Conservation (phyloP, 2,329 filamentous ascomycete species). For the Talaromyces funiculosus region DNA sequence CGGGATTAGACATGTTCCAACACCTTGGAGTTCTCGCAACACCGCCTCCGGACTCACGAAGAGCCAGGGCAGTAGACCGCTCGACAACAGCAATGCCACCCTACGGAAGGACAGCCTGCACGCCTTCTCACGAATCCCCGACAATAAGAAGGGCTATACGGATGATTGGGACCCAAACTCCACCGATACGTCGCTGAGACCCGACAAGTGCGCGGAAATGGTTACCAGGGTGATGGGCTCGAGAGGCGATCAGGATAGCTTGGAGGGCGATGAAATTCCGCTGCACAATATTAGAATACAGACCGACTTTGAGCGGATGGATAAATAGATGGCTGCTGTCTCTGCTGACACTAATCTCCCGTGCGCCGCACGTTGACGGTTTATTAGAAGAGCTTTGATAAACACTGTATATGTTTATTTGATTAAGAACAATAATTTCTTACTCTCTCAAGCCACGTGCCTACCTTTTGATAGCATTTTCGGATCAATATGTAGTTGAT, state of each 20-base stretch:
- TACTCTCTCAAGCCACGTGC: too few relatives aligned
- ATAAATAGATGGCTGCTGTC: background rate
- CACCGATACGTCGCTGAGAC: conserved; percentile 16
- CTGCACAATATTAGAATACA: conserved; percentile 20
- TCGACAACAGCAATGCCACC: background rate
- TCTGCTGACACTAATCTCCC: too few relatives aligned
- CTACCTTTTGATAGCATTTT: too few relatives aligned
- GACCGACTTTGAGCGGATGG: conserved; percentile 16
- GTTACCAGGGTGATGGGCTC: conserved; percentile 18
- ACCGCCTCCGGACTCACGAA: conserved; percentile 5
- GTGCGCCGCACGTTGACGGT: too few relatives aligned
- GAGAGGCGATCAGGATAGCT: conserved; percentile 5
- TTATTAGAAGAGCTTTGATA: too few relatives aligned
- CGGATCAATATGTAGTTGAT: too few relatives aligned
- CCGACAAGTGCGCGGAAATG: conserved; percentile 18
- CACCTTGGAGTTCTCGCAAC: conserved; percentile 16
- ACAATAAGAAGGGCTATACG: conserved; percentile 9
- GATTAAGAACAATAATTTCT: too few relatives aligned
- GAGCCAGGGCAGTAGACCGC: background rate
- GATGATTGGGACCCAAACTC: background rate
- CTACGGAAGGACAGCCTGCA: conserved; percentile 13
- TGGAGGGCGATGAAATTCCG: conserved; percentile 19
- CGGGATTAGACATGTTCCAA: conserved; percentile 16
- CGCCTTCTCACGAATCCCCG: conserved; percentile 20
- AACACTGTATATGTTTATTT: too few relatives aligned